Conservation (phyloP, 1,284 basidiomycete genomes). For the Porogramme epimiltina region DNA sequence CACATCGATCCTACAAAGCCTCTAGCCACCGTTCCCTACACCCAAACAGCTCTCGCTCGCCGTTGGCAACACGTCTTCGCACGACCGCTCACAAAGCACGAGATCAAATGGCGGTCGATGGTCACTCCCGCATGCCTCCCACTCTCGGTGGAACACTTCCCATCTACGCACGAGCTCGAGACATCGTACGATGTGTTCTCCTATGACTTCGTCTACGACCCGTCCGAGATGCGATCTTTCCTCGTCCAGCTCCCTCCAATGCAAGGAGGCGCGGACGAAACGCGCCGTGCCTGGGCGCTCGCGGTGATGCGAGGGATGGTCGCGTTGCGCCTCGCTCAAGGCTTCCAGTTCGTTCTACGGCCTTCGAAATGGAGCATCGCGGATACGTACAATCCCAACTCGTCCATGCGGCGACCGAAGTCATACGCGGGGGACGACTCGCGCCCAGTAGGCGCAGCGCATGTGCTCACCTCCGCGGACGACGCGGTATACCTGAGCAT, state of each 20-base stretch:
- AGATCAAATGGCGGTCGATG: conserved; percentile 92
- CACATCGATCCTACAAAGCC: conserved; percentile 70
- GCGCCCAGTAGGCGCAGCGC: conserved; percentile 68
- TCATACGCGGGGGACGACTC: conserved; percentile 63
- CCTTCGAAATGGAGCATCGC: conserved; percentile 28
- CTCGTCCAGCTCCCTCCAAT: conserved; percentile 64
- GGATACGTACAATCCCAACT: conserved; percentile 25
- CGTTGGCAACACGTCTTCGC: conserved; percentile 92
- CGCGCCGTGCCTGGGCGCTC: conserved; percentile 72
- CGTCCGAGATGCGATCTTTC: conserved; percentile 79
- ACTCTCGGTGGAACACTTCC: conserved; percentile 90
- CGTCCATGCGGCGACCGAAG: conserved; percentile 47
- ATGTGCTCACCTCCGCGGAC: conserved; percentile 65
- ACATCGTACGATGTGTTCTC: conserved; percentile 81
- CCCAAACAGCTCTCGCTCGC: conserved; percentile 72
- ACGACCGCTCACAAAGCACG: conserved; percentile 75
- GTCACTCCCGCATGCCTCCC: conserved; percentile 87
- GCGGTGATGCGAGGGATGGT: conserved; percentile 94
- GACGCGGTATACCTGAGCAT: conserved; percentile 91
- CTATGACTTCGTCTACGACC: conserved; percentile 80
- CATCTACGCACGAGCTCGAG: conserved; percentile 75
- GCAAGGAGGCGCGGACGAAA: conserved; percentile 53
- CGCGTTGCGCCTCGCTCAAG: conserved; percentile 88
- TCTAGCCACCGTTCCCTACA: conserved; percentile 53
- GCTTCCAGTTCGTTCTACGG: conserved; percentile 91